Evolutionary conservation across 2,329 filamentous ascomycete genomes (phyloP), one percentile per base, ranked within the genome.

Genomic region (Pseudopithomyces chartarum): DNA sequence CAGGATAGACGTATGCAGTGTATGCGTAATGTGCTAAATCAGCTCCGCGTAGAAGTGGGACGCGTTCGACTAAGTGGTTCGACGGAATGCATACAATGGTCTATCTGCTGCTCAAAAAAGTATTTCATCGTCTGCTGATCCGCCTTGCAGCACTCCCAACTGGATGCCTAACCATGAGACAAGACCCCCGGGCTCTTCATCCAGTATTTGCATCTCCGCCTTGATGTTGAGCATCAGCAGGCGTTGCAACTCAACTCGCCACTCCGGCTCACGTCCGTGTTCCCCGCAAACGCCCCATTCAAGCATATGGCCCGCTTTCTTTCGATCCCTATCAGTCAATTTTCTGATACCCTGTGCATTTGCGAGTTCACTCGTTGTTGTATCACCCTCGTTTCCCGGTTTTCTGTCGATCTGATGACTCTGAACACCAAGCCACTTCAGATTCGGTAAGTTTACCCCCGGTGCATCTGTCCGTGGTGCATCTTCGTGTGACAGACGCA

Each of bases 171-270:
- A 38, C 69, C 75, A 76, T 29, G 61, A 53, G 26, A 67, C 64
- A 26, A 77, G 45, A 8, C 75, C 73, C 19, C 67, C 67, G 8
- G 65, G 56, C 20, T 64, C 42, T 56, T 74, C 71, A 34, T 90
- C 87, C 6, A 91, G 74, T 17, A 87, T 83, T 66, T 95, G 90
- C 49, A 94, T 90, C 69, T 95, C 91, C 0, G 88, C 89, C 67
- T 94, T 95, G 46, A 87, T 65, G 51, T 89, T 89, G 49, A 93
- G 77, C 77, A 90, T 83, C 19, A 94, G 75, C 90, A 94, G 92
- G 0, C 81, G 64, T 66, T 92, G 90, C 15, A 94, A 64, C 64
- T 92, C 88, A 2, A 74, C 73, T 29, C 76, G 76, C 59, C 85
- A 76, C 6, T 79, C 75, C 0, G 63, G 52, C 2, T 78, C 76